Base-by-base conservation (phyloP, 208 protist genomes). In the Trypanosoma theileri region DNA sequence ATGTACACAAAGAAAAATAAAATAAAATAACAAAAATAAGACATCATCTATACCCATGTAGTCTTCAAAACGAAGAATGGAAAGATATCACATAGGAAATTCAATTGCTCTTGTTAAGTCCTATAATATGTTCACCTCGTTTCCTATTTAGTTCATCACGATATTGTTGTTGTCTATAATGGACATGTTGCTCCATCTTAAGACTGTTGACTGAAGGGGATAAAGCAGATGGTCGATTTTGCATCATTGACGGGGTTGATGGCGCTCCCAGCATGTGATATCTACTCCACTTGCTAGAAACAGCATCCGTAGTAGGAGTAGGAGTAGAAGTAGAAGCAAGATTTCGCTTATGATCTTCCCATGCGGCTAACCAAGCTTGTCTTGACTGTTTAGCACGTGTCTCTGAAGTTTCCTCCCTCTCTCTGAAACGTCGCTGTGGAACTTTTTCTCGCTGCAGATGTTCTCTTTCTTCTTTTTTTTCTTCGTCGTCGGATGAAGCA, bases 321-420 rank as follows among this genome's bases (percentile, higher is more conserved):
- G 12, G 0, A 46, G 22, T 24, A 26, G 58, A 41, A n/a, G 59
- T 46, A 63, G 28, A 14, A 50, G 12, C 21, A 14, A 54, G 48
- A 41, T 64, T 13, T 40, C 42, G 8, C 31, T 54, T 73, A 35
- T 66, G 54, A 7, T 61, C 52, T 40, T 66, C 51, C 46, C 60
- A 65, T 45, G 73, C 50, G 22, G 52, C 22, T 59, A 69, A 45
- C 65, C 42, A 69, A n/a, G 65, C 45, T 22, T 57, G 66, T 9
- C 57, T 22, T n/a, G 31, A 28, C 48, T 64, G 21, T 12, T 62
- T 60, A 21, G 44, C 16, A 4, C 66, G 54, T 4, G 9, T 40
- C 12, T 65, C 53, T 44, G 10, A 26, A 13, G 51, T 66, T 28
- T 31, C 12, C 17, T 9, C 24, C 16, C 56, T 21, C 31, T 4